Conservation (phyloP, 306 rosid genomes). For the Sphenostylis stenocarpa region DNA sequence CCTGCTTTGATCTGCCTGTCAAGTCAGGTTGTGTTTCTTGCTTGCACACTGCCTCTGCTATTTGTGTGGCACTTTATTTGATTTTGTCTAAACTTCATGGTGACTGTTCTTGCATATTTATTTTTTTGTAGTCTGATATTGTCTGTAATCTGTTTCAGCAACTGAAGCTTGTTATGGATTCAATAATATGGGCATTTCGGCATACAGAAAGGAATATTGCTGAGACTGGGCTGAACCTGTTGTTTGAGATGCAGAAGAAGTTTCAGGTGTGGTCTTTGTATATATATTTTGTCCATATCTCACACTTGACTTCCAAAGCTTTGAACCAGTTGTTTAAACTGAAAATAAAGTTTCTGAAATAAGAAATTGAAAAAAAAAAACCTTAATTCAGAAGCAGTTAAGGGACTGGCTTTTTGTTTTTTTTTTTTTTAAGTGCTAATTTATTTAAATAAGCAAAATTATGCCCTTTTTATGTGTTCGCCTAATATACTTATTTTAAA, state of each 20-base stretch:
- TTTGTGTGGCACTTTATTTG: background rate
- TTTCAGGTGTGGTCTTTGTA: slow-evolving; percentile 62
- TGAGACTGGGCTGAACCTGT: slow-evolving; percentile 83
- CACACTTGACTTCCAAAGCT: background rate
- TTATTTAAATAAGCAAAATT: too few species aligned
- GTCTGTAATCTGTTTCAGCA: slow-evolving; percentile 56
- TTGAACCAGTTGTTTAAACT: too few species aligned
- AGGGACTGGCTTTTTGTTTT: too few species aligned
- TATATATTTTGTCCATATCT: background rate
- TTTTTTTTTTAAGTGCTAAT: too few species aligned
- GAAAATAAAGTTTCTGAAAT: too few species aligned
- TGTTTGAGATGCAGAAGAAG: slow-evolving; percentile 81
- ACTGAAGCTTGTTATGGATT: slow-evolving; percentile 96
- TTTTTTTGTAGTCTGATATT: slow-evolving; percentile 29
- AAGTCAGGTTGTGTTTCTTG: slow-evolving; percentile 66
- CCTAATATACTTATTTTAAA: too few species aligned
- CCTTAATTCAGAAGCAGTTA: too few species aligned
- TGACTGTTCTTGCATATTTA: background rate
- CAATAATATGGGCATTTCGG: slow-evolving; percentile 96
- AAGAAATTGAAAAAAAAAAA: too few species aligned
- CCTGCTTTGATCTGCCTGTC: slow-evolving; percentile 82
- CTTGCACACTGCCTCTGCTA: background rate
- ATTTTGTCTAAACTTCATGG: background rate
- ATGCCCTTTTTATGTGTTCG: too few species aligned
- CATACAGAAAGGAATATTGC: slow-evolving; percentile 98